Percentiles rank a stretch among this genome's conserved stretches.
Conservation (phyloP, 1,284 basidiomycete genomes). For the Meripilus lineatus region DNA sequence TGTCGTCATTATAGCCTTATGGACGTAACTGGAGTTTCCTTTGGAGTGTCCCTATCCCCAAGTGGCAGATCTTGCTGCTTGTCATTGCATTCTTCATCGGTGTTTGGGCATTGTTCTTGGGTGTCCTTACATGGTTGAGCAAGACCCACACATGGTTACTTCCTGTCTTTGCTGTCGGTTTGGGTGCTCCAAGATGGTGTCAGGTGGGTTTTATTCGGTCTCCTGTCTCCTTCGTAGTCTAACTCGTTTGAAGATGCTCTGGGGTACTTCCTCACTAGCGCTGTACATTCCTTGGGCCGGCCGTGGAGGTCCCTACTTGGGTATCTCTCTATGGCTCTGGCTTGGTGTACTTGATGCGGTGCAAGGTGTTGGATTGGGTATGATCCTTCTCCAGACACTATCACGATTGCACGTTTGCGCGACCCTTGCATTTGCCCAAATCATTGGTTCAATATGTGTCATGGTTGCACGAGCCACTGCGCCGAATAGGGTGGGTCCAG, state of each 20-base stretch:
- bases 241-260: slow-evolving; percentile 56
- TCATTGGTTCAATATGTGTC: slow-evolving; percentile 77
- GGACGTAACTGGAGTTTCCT: slow-evolving; percentile 93
- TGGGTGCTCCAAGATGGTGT: slow-evolving; percentile 91
- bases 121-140: slow-evolving; percentile 77
- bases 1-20: slow-evolving; percentile 54
- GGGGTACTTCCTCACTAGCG: slow-evolving; percentile 85
- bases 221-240: slow-evolving; percentile 4
- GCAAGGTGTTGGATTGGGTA: slow-evolving; percentile 89
- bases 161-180: slow-evolving; percentile 89
- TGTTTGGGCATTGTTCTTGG: slow-evolving; percentile 75
- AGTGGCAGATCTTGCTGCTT: slow-evolving; percentile 79
- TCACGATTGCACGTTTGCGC: slow-evolving; percentile 91
- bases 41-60: slow-evolving; percentile 80
- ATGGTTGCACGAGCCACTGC: slow-evolving; percentile 86
- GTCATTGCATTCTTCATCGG: slow-evolving; percentile 81
- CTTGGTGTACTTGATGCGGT: slow-evolving; percentile 89
- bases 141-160: slow-evolving; percentile 93
- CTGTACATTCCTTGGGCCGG: slow-evolving; percentile 92
- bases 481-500: slow-evolving; percentile 78
- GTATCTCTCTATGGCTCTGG: slow-evolving; percentile 88
- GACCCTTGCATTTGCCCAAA: slow-evolving; percentile 83
- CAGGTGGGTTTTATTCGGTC: slow-evolving; percentile 45
- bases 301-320: slow-evolving; percentile 77
- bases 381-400: slow-evolving; percentile 90